Evolutionary conservation across 108 stramenopile genomes (phyloP), one percentile per base, ranked within the genome.

Genomic region (Pseudonitzschia pungens): DNA sequence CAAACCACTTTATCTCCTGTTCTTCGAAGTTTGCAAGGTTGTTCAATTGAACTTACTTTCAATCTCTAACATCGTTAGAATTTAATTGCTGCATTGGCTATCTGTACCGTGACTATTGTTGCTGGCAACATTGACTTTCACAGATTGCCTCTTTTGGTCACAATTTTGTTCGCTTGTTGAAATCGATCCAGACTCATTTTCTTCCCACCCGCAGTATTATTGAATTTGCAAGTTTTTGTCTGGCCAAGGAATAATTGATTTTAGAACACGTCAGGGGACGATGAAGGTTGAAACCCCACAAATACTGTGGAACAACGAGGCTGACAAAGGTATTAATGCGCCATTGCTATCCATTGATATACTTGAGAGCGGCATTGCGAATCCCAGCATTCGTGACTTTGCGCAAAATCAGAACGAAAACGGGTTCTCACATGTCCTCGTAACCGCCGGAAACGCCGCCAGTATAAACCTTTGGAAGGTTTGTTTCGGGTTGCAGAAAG

Each of bases 251-350:
- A 48, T 18, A 4, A 48, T 18, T 14, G 45, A 18, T 14, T 12
- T 12, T 4, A 18, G 45, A 18, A 48, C 9, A 48, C 36, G 2
- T 6, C 4, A 36, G 36, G 36, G 36, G 26, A 55, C 22, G 20
- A 97, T 96, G 97, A 95, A 89, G 62, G 87, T 96, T 12, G 95
- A 96, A 84, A 96, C 96, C n/a, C 97, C 97, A 11, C 97, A 97
- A 83, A 94, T 97, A 51, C 81, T 92, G 43, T 97, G 97, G 97
- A 94, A 87, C 60, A 71, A 75, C 51, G 89, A 93, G 31, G 87
- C 81, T 27, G 92, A 96, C 52, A 83, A 86, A 27, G 91, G 91
- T 50, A 91, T 88, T 69, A 93, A 92, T 80, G 90, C 86, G 20
- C 96, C 96, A 14, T 71, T 96, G 26, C 83, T 88, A 64, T 90